These are phyloP conservation scores for Termitomyces sp. DNA, from an alignment of 768 basidiomycete genomes.

Conservation along the genomic window DNA sequence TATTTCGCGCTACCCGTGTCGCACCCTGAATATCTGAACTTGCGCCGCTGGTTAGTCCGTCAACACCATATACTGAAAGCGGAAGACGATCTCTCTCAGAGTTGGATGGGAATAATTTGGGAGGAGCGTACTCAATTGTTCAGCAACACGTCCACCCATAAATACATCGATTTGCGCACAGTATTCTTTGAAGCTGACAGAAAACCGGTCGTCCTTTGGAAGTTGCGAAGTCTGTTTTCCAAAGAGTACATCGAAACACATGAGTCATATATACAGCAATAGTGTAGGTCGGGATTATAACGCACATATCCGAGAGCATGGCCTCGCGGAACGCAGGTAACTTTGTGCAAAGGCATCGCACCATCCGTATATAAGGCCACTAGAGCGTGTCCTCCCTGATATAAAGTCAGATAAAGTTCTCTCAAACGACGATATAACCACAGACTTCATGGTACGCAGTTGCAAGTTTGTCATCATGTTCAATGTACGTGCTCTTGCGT, in stretches of 20 bases:
- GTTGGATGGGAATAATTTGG: not conserved
- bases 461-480: slow-evolving; percentile 77
- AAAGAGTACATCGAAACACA: not conserved
- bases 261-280: not conserved
- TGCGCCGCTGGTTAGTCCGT: slow-evolving; percentile 88
- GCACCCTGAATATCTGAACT: slow-evolving; percentile 83
- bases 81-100: slow-evolving; percentile 8
- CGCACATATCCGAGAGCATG: slow-evolving; percentile 85
- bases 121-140: slow-evolving; percentile 65
- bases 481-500: slow-evolving; percentile 83
- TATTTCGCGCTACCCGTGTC: slow-evolving; percentile 70
- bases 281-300: slow-evolving; percentile 10
- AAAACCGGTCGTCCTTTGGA: slow-evolving; percentile 72
- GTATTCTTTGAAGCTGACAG: slow-evolving; percentile 69
- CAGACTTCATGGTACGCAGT: slow-evolving; percentile 94
- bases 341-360: slow-evolving; percentile 96
- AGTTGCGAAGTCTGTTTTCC: slow-evolving; percentile 61
- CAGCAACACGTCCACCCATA: slow-evolving; percentile 94
- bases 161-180: slow-evolving; percentile 83
- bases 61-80: slow-evolving; percentile 72
- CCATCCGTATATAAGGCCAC: slow-evolving; percentile 92
- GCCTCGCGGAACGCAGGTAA: slow-evolving; percentile 95
- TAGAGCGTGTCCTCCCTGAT: slow-evolving; percentile 87
- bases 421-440: not conserved
- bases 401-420: not conserved